phyloP scores from a whole-genome alignment of 306 rosid genomes.

The Sindora glabra region DNA sequence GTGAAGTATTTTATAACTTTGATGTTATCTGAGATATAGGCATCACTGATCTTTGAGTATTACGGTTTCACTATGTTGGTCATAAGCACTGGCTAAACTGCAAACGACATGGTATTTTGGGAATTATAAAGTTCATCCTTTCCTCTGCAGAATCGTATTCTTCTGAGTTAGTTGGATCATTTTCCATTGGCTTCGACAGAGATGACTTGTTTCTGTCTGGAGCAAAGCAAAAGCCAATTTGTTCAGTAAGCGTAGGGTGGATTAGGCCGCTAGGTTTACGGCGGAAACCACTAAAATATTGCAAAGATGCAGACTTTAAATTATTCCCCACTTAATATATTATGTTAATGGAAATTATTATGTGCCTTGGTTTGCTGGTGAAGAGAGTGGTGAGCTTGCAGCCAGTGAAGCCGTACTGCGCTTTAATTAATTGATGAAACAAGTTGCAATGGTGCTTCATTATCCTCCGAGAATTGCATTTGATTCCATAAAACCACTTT shows the following conservation, averaged over 20 bases:
- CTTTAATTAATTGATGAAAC: slow-evolving; percentile 19
- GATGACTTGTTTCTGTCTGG: too few relatives aligned
- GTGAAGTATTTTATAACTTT: too few relatives aligned
- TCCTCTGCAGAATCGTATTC: too few relatives aligned
- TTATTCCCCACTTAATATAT: slow-evolving; percentile 27
- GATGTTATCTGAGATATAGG: too few relatives aligned
- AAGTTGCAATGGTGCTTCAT: slow-evolving; percentile 13
- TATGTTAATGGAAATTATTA: slow-evolving; percentile 8
- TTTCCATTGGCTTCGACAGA: slow-evolving; percentile 1
- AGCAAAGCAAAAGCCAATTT: too few relatives aligned
- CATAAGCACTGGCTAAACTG: too few relatives aligned
- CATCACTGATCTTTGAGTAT: too few relatives aligned
- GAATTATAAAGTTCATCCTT: too few relatives aligned
- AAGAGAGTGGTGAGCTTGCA: slow-evolving; percentile 9
- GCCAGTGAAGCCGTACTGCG: slow-evolving; percentile 15
- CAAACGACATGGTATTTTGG: too few relatives aligned
- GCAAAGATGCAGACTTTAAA: slow-evolving; percentile 13
- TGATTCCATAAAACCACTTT: slow-evolving; percentile 39
- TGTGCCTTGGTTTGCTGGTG: slow-evolving; percentile 17
- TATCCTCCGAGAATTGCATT: slow-evolving; percentile 20
- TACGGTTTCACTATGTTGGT: too few relatives aligned
- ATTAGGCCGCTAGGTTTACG: slow-evolving; percentile 22
- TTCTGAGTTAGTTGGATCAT: not conserved
- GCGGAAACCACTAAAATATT: slow-evolving; percentile 20
- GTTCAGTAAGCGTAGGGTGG: not conserved